Evolutionary conservation across 805 yeast genomes (phyloP), one percentile per base, ranked within the genome.

Genomic region (Zygosaccharomyces lentus): DNA sequence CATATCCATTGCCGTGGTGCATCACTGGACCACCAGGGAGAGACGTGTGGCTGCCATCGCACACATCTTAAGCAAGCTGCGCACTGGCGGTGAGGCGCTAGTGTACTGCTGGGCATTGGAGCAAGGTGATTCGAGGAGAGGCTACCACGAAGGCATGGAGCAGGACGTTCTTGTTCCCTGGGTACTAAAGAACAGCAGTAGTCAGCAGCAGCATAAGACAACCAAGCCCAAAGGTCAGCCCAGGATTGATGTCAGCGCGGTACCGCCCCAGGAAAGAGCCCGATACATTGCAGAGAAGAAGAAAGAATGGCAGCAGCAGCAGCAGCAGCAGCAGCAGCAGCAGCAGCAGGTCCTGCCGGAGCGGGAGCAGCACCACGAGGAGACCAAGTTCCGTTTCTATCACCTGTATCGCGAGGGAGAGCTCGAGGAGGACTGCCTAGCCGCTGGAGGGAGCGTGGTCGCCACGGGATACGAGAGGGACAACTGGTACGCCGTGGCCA

Each of bases 31-130:
- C n/a, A 87, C 95, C 0, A 77, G 76, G 15, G 84, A 81, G 50
- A 75, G 99, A 59, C 73, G 99, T 43, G 63, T 86, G 1, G 77
- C 76, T 7, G 97, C 96, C 1, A 81, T 93, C 6, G 54, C 55
- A 10, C 85, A 84, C 48, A 82, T 90, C 1, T 61, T 93, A 31
- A 66, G 80, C 16, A 77, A 77, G 48, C 62, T 93, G 43, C 71
- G 64, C 34, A 45, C 52, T 0, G 80, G 80, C 0, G 96, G 96
- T 1, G 76, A 74, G 43, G 85, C 87, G 0, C 68, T 93, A 56
- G 77, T 93, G 6, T 93, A 91, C 63, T 95, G 95, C 43, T 93
- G 99, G 99, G 99, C 99, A 0, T 66, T 93, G 43, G 99, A 93
- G 54, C 99, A 93, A 64, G 85, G 82, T 47, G 75, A 73, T 19